Evolutionary conservation across 352 stramenopile genomes (phyloP).

Genomic region (Globisporangium mamillatum): DNA sequence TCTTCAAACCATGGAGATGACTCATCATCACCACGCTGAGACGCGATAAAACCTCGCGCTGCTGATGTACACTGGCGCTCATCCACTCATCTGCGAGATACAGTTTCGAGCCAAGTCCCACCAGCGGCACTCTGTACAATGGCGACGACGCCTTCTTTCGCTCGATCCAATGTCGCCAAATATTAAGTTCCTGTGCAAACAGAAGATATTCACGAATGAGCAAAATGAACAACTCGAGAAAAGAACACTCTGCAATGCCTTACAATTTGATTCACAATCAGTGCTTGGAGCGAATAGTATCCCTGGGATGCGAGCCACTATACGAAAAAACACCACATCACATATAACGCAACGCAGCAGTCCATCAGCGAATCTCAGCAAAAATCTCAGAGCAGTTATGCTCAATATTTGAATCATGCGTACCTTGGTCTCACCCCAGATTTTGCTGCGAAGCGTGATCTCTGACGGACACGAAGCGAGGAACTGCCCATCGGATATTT

Average conservation of each 20-base stretch:
- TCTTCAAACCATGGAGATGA: constrained; percentile 18
- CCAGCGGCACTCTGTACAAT: constrained; percentile 32
- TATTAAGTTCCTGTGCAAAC: constrained; percentile 52
- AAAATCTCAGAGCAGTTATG: not conserved
- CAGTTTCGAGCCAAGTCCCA: constrained; percentile 50
- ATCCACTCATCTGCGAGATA: constrained; percentile 50
- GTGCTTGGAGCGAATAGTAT: constrained; percentile 63
- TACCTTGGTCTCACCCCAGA: constrained; percentile 56
- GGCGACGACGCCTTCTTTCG: constrained; percentile 22
- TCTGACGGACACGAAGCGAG: constrained; percentile 37
- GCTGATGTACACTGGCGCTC: constrained; percentile 17
- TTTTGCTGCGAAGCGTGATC: constrained; percentile 25
- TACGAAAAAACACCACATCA: not conserved
- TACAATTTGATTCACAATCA: constrained; percentile 79
- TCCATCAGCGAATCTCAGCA: not conserved
- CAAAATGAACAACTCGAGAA: not conserved
- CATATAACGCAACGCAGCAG: not conserved
- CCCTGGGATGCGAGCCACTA: constrained; percentile 63
- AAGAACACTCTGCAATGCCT: constrained; percentile 12
- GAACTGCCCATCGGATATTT: constrained; percentile 56
- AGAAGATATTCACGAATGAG: not conserved
- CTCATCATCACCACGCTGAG: constrained; percentile 15
- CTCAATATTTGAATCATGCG: too few relatives aligned
- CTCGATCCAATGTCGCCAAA: constrained; percentile 59
- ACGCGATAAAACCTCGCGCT: constrained; percentile 10